Percentiles rank a stretch among this genome's conserved stretches.
Evolutionary conservation across 306 rosid species (phyloP).

Genomic region (Cicer pinnatifidum): DNA sequence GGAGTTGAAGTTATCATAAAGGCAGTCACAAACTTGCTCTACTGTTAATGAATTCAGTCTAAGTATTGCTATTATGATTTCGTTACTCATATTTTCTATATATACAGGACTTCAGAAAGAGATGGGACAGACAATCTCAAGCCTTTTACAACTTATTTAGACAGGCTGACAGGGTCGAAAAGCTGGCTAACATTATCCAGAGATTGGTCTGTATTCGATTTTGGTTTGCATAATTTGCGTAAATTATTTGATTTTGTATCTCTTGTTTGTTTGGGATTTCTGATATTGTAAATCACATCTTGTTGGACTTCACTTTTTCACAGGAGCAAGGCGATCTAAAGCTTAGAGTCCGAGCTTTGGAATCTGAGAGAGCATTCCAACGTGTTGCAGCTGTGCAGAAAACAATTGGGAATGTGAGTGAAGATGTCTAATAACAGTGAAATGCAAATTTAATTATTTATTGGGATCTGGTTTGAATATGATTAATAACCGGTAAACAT

Average conservation of each 20-base stretch:
- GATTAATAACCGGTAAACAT: slow-evolving; percentile 30
- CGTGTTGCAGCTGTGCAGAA: slow-evolving; percentile 93
- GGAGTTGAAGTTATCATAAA: slow-evolving; percentile 92
- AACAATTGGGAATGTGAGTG: slow-evolving; percentile 91
- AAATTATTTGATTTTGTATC: slow-evolving; percentile 37
- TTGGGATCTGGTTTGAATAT: slow-evolving; percentile 32
- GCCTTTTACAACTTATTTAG: slow-evolving; percentile 95
- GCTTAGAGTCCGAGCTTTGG: slow-evolving; percentile 93
- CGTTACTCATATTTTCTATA: slow-evolving; percentile 46
- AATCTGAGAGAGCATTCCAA: slow-evolving; percentile 97
- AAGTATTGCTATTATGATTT: slow-evolving; percentile 33
- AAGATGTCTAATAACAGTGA: slow-evolving; percentile 37
- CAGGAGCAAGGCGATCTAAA: slow-evolving; percentile 99
- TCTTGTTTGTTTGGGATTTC: slow-evolving; percentile 37
- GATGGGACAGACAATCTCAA: slow-evolving; percentile 89
- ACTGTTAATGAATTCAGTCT: slow-evolving; percentile 33
- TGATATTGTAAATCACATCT: slow-evolving; percentile 31
- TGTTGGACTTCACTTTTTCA: slow-evolving; percentile 35
- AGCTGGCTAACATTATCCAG: slow-evolving; percentile 84
- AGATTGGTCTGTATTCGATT: slow-evolving; percentile 61
- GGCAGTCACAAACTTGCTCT: slow-evolving; percentile 52
- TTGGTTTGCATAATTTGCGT: slow-evolving; percentile 37
- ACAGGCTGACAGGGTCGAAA: slow-evolving; percentile 97
- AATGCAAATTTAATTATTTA: slow-evolving; percentile 18
- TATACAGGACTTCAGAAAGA: slow-evolving; percentile 76